Evolutionary conservation across 306 rosid species (phyloP).

Genomic region (Prinsepia uniflora): DNA sequence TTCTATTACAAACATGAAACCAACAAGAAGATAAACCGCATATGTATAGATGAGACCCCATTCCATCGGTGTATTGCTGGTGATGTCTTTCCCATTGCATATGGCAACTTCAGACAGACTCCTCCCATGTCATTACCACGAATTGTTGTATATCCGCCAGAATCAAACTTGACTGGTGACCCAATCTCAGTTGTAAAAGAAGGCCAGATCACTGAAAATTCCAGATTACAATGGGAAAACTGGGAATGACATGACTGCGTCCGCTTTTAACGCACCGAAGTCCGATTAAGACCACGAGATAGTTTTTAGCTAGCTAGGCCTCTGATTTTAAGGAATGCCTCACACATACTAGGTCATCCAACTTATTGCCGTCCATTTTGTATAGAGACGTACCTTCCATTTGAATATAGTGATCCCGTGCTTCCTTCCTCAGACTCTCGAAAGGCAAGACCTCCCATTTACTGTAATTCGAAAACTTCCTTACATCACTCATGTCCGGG

Average conservation of each 20-base stretch:
- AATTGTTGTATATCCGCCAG: not conserved
- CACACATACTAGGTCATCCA: conserved; percentile 95
- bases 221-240: conserved; percentile 2
- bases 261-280: conserved; percentile 14
- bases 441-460: conserved; percentile 92
- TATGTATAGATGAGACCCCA: conserved; percentile 13
- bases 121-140: conserved; percentile 20
- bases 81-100: conserved; percentile 11
- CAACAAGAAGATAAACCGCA: not conserved
- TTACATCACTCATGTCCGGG: conserved; percentile 74
- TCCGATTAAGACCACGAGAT: conserved; percentile 14
- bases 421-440: conserved; percentile 71
- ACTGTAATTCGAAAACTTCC: conserved; percentile 65
- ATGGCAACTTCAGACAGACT: conserved; percentile 20
- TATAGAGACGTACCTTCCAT: conserved; percentile 83
- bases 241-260: conserved; percentile 1
- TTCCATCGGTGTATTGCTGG: conserved; percentile 17
- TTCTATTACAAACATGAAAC: not conserved
- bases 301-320: conserved; percentile 29
- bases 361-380: conserved; percentile 94
- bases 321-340: conserved; percentile 60
- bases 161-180: not conserved
- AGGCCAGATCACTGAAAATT: conserved; percentile 27
- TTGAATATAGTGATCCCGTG: conserved; percentile 60
- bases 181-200: conserved; percentile 4